phyloP scores from a whole-genome alignment of 768 basidiomycete species.

The Lyophyllum shimeji region DNA sequence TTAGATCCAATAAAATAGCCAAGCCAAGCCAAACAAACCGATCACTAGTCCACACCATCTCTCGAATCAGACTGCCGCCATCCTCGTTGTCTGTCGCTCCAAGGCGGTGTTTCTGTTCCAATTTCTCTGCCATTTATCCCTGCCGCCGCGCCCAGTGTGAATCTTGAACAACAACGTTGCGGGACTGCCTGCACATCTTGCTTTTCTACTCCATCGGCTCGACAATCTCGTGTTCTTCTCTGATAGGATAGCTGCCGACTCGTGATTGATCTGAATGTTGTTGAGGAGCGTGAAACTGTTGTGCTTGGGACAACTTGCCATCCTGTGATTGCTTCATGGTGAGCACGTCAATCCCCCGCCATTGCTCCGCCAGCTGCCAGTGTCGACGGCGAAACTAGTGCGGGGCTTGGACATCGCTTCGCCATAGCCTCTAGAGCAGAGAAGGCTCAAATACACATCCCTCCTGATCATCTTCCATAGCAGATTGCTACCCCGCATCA shows the following conservation, averaged over 20 bases:
- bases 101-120: not conserved
- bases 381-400: not conserved
- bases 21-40: slow-evolving; percentile 28
- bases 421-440: not conserved
- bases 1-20: slow-evolving; percentile 9
- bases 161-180: not conserved
- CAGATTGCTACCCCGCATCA: not conserved
- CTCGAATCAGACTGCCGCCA: slow-evolving; percentile 1
- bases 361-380: not conserved
- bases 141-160: not conserved
- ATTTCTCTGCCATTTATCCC: not conserved
- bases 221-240: not conserved
- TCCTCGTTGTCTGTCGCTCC: not conserved
- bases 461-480: not conserved
- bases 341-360: not conserved
- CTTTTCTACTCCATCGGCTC: not conserved
- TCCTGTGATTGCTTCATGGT: not conserved
- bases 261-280: not conserved
- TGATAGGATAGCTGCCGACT: not conserved
- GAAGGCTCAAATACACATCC: not conserved
- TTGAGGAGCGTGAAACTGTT: not conserved
- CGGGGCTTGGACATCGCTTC: not conserved
- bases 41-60: slow-evolving; percentile 20
- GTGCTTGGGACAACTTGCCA: not conserved
- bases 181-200: not conserved